Conservation (phyloP, 2,329 filamentous ascomycete genomes). For the Exserohilum turcica region DNA sequence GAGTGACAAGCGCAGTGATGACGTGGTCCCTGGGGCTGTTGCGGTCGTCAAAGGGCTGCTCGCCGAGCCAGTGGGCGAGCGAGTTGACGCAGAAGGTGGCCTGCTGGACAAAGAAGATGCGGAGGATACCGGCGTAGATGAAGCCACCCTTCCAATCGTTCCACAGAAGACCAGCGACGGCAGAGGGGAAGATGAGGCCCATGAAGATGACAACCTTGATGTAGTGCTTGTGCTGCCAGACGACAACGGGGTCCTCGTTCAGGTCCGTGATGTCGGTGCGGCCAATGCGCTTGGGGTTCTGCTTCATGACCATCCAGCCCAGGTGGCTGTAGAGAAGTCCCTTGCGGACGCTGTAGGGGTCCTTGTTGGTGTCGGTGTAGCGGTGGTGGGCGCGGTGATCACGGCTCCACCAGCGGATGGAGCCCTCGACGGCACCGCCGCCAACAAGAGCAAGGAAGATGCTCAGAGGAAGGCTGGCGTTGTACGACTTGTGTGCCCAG, state of each 20-base stretch:
- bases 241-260: conserved; percentile 57
- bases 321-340: conserved; percentile 58
- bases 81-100: conserved; percentile 62
- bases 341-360: conserved; percentile 60
- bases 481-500: conserved; percentile 64
- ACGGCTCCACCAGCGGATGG: conserved; percentile 57
- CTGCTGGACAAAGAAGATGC: conserved; percentile 60
- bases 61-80: conserved; percentile 59
- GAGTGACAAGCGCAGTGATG: conserved; percentile 51
- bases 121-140: conserved; percentile 58
- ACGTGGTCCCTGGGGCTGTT: conserved; percentile 52
- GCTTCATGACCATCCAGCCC: conserved; percentile 61
- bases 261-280: conserved; percentile 58
- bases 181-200: conserved; percentile 55
- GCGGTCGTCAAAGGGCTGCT: conserved; percentile 53
- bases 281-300: conserved; percentile 59
- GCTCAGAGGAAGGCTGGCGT: conserved; percentile 51
- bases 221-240: conserved; percentile 58
- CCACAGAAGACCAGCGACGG: conserved; percentile 56
- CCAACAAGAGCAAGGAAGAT: conserved; percentile 57
- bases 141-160: conserved; percentile 57
- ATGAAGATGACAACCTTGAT: conserved; percentile 56
- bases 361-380: conserved; percentile 59
- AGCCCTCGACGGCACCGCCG: conserved; percentile 57
- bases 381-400: conserved; percentile 59